Conservation (phyloP, 2,329 filamentous ascomycete genomes). For the Capronia coronata region DNA sequence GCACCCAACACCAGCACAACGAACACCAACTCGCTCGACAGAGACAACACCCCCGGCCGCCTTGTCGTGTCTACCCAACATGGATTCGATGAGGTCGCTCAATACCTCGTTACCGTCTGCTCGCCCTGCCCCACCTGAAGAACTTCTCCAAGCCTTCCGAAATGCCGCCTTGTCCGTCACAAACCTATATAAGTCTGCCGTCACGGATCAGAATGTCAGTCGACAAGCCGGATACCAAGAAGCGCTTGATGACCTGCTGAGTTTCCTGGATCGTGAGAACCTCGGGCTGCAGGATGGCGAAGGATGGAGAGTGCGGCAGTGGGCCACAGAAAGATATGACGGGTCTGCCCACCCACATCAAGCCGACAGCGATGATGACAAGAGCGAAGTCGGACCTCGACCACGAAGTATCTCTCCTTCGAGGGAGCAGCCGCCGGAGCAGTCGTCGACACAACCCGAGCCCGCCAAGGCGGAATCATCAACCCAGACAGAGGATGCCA, state of each 20-base stretch:
- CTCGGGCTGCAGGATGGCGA: conserved; percentile 75
- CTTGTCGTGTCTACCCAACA: conserved; percentile 30
- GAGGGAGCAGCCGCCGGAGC: conserved; percentile 31
- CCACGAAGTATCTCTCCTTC: conserved; percentile 19
- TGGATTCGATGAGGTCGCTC: conserved; percentile 60
- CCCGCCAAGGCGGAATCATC: conserved; percentile 12
- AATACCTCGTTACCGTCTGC: conserved; percentile 54
- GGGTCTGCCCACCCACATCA: conserved; percentile 31
- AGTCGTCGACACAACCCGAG: conserved; percentile 24
- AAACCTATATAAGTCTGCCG: conserved; percentile 90
- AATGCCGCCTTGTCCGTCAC: conserved; percentile 88
- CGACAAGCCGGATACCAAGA: conserved; percentile 85
- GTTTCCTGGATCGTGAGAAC: conserved; percentile 74
- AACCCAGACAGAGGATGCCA: conserved; percentile 31
- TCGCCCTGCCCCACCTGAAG: conserved; percentile 40
- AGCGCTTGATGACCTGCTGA: conserved; percentile 81
- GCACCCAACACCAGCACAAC: background rate
- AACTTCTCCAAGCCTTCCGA: conserved; percentile 81
- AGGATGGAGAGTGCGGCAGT: conserved; percentile 59
- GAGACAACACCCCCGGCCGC: background rate
- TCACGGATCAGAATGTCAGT: conserved; percentile 66
- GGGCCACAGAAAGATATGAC: conserved; percentile 48
- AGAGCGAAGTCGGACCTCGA: conserved; percentile 32
- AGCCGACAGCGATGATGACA: conserved; percentile 42
- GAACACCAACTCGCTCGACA: background rate